Base-by-base conservation (phyloP, 371 early-diverging fungal species). In the Apophysomyces elegans region DNA sequence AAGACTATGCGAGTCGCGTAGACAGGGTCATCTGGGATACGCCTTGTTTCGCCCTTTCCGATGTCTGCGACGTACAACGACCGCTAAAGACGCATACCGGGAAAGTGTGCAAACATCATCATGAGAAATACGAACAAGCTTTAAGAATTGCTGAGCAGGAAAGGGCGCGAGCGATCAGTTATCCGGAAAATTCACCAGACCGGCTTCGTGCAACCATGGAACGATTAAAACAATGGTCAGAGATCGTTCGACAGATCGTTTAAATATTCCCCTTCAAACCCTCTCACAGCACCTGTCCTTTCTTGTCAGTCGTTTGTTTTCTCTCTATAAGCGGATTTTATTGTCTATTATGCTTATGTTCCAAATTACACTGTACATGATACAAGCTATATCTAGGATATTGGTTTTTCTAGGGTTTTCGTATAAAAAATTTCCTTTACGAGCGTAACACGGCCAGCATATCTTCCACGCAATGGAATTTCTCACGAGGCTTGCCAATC, bases 401-500 rank as follows among this genome's bases (percentile, higher is more conserved):
- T 13, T 45, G 46, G 46, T 14, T 43, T 9, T 14, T 13, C 16
- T 45, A 45, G 32, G 32, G 32, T 45, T 21, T 18, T 9, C 4
- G 32, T 50, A 8, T 21, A 50, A 21, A 21, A 16, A 18, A 4
- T 7, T n/a, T 41, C 35, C 1, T 2, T 26, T 64, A 61, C 38
- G 37, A 26, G 57, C 62, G 39, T 35, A 79, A 71, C 8, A 80
- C 72, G 59, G 70, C 72, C 60, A 95, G 77, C 91, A 95, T 93
- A 59, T 91, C 84, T 45, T 84, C 78, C 4, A 92, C 73, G 1
- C 65, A 70, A 5, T 82, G 74, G 7, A 94, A 79, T 76, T 97
- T 96, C 65, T 95, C 96, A 36, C 95, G 81, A 11, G 91, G 90
- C 67, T 96, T 96, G 41, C 94, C 93, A 4, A 65, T 12, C 36